These are phyloP conservation scores for Aureobasidium vineae DNA, from an alignment of 2,329 filamentous ascomycete genomes.

Conservation along the genomic window DNA sequence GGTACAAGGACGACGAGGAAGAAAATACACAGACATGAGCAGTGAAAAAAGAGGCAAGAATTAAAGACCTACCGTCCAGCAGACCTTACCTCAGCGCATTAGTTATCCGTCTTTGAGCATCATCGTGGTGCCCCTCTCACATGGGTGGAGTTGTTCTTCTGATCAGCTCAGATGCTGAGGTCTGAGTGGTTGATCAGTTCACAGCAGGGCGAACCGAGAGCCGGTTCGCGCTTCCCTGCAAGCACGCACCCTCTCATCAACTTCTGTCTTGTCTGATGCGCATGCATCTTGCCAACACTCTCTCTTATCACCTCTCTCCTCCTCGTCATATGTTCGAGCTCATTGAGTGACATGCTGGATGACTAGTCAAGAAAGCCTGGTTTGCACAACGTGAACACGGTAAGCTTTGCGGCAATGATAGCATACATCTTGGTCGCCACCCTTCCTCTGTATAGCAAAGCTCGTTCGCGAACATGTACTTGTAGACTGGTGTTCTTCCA, in stretches of 20 bases:
- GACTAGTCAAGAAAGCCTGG: too few species aligned
- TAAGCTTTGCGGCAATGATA: too few species aligned
- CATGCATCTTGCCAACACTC: slow-evolving; percentile 16
- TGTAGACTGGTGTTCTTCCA: too few species aligned
- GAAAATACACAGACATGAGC: background rate
- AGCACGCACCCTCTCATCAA: background rate
- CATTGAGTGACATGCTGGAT: too few species aligned
- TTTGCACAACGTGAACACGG: too few species aligned
- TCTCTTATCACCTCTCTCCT: too few species aligned
- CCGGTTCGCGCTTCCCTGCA: slow-evolving; percentile 5
- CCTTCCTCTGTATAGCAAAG: too few species aligned
- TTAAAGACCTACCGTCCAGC: background rate
- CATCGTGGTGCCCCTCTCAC: background rate
- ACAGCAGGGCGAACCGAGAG: background rate
- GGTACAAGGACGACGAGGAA: background rate
- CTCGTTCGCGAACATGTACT: too few species aligned
- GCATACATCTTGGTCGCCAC: too few species aligned
- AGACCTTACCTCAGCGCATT: background rate
- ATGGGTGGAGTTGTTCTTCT: background rate
- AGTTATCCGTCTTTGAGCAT: background rate
- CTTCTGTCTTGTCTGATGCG: slow-evolving; percentile 9
- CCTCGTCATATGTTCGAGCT: too few species aligned
- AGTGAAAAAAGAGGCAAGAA: background rate
- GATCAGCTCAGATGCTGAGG: background rate
- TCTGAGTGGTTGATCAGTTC: background rate